Conservation (phyloP, 78 protist genomes). For the Planoprotostelium fungivorum region DNA sequence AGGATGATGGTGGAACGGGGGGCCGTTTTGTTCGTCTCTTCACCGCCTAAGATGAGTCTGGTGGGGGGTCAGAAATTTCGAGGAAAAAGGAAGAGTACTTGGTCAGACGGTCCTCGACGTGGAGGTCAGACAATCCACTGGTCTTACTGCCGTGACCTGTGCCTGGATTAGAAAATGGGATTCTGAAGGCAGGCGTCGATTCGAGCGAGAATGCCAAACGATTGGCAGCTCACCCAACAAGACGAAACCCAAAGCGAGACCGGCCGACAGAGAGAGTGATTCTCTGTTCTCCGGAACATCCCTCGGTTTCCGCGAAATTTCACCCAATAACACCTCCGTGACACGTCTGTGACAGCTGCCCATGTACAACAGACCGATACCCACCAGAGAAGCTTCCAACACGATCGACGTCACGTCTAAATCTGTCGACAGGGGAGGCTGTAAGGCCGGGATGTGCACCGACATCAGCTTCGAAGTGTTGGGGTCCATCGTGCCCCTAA, state of each 20-base stretch:
- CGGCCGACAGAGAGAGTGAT: slow-evolving; percentile 79
- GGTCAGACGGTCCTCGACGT: slow-evolving; percentile 60
- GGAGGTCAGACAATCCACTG: slow-evolving; percentile 70
- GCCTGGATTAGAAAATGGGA: neutral
- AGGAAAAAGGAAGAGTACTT: neutral
- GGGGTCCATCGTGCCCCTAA: slow-evolving; percentile 68
- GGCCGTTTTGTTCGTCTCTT: neutral
- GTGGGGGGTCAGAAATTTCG: neutral
- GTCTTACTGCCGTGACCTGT: neutral
- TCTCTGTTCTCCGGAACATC: slow-evolving; percentile 59
- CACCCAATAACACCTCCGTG: slow-evolving; percentile 73
- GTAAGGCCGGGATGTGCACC: slow-evolving; percentile 85
- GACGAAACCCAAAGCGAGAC: slow-evolving; percentile 82
- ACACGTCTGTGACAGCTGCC: slow-evolving; percentile 67
- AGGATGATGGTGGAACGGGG: neutral
- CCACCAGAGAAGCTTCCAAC: slow-evolving; percentile 79
- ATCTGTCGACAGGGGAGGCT: slow-evolving; percentile 76
- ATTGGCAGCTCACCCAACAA: slow-evolving; percentile 54
- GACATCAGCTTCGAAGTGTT: slow-evolving; percentile 67
- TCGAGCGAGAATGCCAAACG: neutral
- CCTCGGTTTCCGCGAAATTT: slow-evolving; percentile 62
- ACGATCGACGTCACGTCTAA: slow-evolving; percentile 66
- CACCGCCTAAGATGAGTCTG: slow-evolving; percentile 11
- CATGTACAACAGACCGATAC: slow-evolving; percentile 83
- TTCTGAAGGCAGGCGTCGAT: neutral